These are phyloP conservation scores for Emydomyces testavorans DNA, from an alignment of 2,329 filamentous ascomycete species.

Conservation along the genomic window DNA sequence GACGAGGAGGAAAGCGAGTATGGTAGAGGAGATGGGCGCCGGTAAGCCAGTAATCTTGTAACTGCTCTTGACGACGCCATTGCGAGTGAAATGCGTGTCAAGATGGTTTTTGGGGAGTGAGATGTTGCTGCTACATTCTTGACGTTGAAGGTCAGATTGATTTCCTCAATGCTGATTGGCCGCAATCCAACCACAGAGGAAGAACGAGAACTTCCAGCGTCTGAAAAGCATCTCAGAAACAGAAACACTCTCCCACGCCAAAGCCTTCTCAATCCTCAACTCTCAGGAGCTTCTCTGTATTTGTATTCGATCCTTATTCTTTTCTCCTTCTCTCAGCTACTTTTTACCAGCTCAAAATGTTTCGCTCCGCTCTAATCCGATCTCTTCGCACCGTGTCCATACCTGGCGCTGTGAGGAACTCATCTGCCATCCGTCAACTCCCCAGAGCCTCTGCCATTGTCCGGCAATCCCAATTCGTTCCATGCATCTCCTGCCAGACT, in stretches of 20 bases:
- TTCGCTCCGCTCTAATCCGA: conserved; percentile 76
- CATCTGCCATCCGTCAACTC: conserved; percentile 47
- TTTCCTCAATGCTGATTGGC: conserved; percentile 14
- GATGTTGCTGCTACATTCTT: not conserved
- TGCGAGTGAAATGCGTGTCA: conserved; percentile 13
- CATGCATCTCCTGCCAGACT: conserved; percentile 54
- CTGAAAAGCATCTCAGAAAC: too few relatives aligned
- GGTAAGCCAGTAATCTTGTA: conserved; percentile 35
- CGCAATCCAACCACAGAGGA: not conserved
- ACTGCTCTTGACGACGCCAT: conserved; percentile 39
- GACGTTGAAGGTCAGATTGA: conserved; percentile 13
- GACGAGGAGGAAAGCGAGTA: conserved; percentile 21
- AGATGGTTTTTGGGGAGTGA: not conserved
- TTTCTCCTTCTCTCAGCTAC: not conserved
- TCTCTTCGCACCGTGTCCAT: conserved; percentile 50
- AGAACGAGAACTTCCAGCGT: conserved; percentile 9
- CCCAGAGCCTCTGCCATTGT: conserved; percentile 48
- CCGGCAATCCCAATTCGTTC: conserved; percentile 48
- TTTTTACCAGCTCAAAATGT: conserved; percentile 53
- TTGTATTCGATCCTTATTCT: not conserved
- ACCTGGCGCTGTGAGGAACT: conserved; percentile 42
- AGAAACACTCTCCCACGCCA: not conserved
- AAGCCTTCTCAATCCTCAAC: not conserved
- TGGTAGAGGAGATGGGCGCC: conserved; percentile 24
- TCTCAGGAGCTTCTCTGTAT: not conserved